phyloP scores from a whole-genome alignment of 257 asterid genomes.

The Buddleja alternifolia region DNA sequence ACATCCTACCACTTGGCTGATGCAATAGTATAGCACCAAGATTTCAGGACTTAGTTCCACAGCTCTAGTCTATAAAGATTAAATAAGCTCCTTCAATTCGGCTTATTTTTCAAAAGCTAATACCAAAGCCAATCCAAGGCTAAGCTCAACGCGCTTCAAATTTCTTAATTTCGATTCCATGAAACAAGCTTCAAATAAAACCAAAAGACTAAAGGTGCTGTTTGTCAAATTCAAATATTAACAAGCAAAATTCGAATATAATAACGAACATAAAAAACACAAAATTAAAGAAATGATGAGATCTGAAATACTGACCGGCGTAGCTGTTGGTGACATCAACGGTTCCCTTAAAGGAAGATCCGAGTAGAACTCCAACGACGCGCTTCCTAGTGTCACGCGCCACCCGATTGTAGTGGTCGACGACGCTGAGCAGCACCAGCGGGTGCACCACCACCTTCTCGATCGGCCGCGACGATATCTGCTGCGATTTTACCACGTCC shows the following conservation, averaged over 20 bases:
- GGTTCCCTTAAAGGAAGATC: constrained; percentile 80
- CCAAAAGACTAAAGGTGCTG: too few species aligned
- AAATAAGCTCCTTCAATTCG: too few species aligned
- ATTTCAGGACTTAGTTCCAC: background rate
- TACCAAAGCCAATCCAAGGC: background rate
- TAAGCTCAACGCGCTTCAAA: constrained; percentile 1
- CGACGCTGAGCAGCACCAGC: constrained; percentile 86
- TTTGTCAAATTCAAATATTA: too few species aligned
- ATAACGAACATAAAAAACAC: background rate
- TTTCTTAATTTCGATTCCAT: background rate
- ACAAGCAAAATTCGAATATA: background rate
- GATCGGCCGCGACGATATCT: constrained; percentile 76
- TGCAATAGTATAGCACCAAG: background rate
- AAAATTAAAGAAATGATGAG: constrained; percentile 34
- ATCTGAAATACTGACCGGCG: constrained; percentile 73
- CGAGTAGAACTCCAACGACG: constrained; percentile 88
- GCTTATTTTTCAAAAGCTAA: background rate
- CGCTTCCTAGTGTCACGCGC: constrained; percentile 92
- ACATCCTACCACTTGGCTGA: constrained; percentile 10
- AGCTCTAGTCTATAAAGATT: too few species aligned
- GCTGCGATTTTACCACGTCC: constrained; percentile 92
- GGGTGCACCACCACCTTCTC: constrained; percentile 97
- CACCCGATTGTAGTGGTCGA: constrained; percentile 94
- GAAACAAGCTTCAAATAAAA: too few species aligned
- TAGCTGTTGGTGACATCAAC: constrained; percentile 97